phyloP scores from a whole-genome alignment of 768 basidiomycete species.

The Rossbeevera mucosa region DNA sequence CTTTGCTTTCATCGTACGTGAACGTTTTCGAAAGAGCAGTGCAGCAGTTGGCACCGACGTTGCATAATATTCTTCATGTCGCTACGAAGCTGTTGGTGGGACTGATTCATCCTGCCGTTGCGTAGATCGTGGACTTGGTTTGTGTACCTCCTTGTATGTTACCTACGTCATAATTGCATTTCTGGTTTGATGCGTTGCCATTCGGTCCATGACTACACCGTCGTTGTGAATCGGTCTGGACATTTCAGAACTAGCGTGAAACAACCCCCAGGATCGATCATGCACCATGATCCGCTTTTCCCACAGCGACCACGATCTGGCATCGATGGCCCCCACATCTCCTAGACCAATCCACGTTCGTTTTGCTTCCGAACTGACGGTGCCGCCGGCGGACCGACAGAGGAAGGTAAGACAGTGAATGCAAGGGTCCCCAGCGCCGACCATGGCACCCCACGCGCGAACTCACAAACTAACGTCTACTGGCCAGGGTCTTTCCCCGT shows the following conservation, averaged over 20 bases:
- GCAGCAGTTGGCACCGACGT: not conserved
- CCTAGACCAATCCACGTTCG: slow-evolving; percentile 24
- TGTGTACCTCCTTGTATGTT: slow-evolving; percentile 6
- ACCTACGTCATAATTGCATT: slow-evolving; percentile 10
- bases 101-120: not conserved
- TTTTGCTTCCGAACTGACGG: slow-evolving; percentile 30
- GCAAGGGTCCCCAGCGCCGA: not conserved
- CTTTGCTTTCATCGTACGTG: slow-evolving; percentile 19
- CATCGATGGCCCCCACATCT: slow-evolving; percentile 20
- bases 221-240: slow-evolving; percentile 10
- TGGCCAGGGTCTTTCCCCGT: slow-evolving; percentile 27
- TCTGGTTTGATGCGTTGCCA: slow-evolving; percentile 3
- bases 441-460: too few relatives aligned
- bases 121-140: slow-evolving; percentile 6
- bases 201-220: not conserved
- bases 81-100: not conserved
- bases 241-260: not conserved
- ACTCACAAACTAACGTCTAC: not conserved
- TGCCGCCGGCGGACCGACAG: slow-evolving; percentile 31
- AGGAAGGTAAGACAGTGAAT: slow-evolving; percentile 25
- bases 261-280: not conserved
- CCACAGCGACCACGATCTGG: slow-evolving; percentile 9
- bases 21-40: slow-evolving; percentile 4
- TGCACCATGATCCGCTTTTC: not conserved
- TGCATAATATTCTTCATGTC: not conserved